phyloP scores from a whole-genome alignment of 2,329 filamentous ascomycete genomes.

The Fusarium sp. region DNA sequence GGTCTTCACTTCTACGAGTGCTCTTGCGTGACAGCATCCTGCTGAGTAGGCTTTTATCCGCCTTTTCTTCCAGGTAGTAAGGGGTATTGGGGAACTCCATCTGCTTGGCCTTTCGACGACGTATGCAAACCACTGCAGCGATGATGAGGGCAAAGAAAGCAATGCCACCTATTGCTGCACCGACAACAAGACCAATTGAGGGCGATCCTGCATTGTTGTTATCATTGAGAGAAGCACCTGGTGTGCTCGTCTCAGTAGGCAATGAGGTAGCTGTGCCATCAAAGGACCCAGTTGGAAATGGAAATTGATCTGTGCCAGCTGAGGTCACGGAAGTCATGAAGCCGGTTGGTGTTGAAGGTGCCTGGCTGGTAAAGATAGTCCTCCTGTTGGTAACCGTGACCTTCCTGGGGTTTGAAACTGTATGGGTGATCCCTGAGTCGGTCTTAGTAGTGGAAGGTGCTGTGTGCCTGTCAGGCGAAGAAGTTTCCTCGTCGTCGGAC shows the following conservation, averaged over 20 bases:
- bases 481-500: neutral
- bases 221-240: neutral
- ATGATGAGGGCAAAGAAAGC: constrained; percentile 43
- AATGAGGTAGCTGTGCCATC: constrained; percentile 9
- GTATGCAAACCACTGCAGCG: constrained; percentile 37
- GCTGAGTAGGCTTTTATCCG: constrained; percentile 29
- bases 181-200: constrained; percentile 49
- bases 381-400: constrained; percentile 53
- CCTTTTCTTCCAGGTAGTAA: constrained; percentile 45
- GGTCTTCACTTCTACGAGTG: constrained; percentile 47
- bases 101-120: constrained; percentile 25
- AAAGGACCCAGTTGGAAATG: constrained; percentile 19
- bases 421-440: constrained; percentile 53
- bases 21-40: constrained; percentile 45
- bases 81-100: constrained; percentile 9
- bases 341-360: constrained; percentile 29
- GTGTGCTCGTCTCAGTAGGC: constrained; percentile 20
- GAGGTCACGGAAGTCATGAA: constrained; percentile 14
- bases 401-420: constrained; percentile 49
- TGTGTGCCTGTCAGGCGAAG: neutral
- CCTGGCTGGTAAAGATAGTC: constrained; percentile 45
- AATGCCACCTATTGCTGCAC: constrained; percentile 48
- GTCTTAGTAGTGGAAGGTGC: constrained; percentile 43
- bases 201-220: constrained; percentile 24
- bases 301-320: neutral